Conservation (phyloP, 1,284 basidiomycete genomes). For the Hemileia vastatrix region DNA sequence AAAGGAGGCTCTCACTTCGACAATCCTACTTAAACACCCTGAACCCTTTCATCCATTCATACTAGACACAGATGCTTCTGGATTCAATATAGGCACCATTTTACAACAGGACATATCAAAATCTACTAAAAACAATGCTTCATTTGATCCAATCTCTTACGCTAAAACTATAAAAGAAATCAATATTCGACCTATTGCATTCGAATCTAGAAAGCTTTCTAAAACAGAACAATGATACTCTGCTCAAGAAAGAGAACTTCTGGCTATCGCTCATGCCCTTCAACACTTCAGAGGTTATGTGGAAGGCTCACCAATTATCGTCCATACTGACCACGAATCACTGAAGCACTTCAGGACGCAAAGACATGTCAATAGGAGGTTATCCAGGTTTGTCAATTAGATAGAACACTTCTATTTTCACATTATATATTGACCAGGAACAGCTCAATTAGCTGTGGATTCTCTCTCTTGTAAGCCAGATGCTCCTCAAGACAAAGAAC, state of each 20-base stretch:
- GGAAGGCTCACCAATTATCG: conserved; percentile 38
- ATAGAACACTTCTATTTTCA: no score
- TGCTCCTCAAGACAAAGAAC: no score
- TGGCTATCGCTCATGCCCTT: conserved; percentile 25
- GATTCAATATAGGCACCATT: conserved; percentile 5
- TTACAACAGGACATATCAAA: conserved; percentile 1
- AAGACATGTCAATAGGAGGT: no score
- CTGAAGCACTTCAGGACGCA: conserved; percentile 47
- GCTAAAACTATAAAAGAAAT: not conserved
- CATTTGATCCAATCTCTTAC: not conserved
- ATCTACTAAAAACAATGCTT: not conserved
- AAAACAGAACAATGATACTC: conserved; percentile 23
- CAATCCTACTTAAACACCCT: not conserved
- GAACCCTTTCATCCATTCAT: conserved; percentile 6
- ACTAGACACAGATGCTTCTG: not conserved
- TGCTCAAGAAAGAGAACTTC: conserved; percentile 23
- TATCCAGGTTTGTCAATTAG: no score
- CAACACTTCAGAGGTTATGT: conserved; percentile 23
- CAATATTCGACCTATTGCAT: conserved; percentile 12
- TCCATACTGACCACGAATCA: conserved; percentile 48
- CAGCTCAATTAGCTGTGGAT: no score
- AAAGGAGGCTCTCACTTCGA: not conserved
- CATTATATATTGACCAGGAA: no score
- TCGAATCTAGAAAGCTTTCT: conserved; percentile 21
- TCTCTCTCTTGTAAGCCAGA: no score